These are phyloP conservation scores for Cyathus striatus DNA, from an alignment of 768 basidiomycete species.

Conservation along the genomic window DNA sequence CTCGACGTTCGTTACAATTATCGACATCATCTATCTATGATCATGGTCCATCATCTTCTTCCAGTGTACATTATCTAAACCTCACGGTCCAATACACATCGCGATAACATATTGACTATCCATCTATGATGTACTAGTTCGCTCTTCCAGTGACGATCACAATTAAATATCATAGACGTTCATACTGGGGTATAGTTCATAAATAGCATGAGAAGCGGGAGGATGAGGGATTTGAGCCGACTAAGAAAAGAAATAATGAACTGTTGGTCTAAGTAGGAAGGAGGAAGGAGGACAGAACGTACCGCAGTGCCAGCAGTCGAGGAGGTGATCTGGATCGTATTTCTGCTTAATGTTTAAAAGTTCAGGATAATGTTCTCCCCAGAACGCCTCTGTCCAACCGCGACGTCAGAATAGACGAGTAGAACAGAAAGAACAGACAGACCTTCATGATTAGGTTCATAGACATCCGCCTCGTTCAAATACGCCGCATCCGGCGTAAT, in stretches of 20 bases:
- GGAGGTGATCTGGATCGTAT: constrained; percentile 41
- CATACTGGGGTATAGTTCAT: too few relatives aligned
- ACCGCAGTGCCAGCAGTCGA: constrained; percentile 51
- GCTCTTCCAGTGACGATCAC: too few relatives aligned
- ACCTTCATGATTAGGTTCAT: constrained; percentile 42
- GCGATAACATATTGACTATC: too few relatives aligned
- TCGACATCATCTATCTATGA: too few relatives aligned
- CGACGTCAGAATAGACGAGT: constrained; percentile 6
- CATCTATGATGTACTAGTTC: too few relatives aligned
- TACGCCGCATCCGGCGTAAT: constrained; percentile 43
- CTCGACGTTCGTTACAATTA: too few relatives aligned
- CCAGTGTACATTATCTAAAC: too few relatives aligned
- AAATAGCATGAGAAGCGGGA: constrained; percentile 28
- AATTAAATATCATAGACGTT: too few relatives aligned
- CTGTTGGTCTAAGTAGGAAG: neutral
- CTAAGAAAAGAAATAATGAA: constrained; percentile 11
- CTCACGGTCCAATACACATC: too few relatives aligned
- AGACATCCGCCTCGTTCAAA: constrained; percentile 44
- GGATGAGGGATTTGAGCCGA: constrained; percentile 29
- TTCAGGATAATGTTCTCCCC: constrained; percentile 37
- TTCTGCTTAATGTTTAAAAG: constrained; percentile 37
- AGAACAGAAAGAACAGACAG: neutral
- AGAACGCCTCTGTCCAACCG: constrained; percentile 33
- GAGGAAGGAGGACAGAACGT: constrained; percentile 7
- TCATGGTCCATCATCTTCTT: too few relatives aligned